These are phyloP conservation scores for Pugionium dolabratum DNA, from an alignment of 345 rosid genomes.

Conservation along the genomic window DNA sequence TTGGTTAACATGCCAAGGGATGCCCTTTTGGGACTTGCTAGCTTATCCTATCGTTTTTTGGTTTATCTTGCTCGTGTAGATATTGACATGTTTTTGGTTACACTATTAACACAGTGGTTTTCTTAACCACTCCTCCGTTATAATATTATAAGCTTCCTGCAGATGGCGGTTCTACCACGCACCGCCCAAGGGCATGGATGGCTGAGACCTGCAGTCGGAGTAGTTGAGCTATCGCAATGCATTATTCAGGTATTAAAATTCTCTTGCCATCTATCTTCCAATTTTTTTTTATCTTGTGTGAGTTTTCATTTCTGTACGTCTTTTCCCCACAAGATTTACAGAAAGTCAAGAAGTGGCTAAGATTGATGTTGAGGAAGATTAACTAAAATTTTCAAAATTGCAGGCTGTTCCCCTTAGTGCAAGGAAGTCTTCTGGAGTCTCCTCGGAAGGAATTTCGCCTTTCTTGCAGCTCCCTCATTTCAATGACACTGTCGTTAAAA, in stretches of 20 bases:
- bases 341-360: constrained; percentile 19
- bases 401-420: constrained; percentile 99
- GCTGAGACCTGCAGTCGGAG: constrained; percentile 97
- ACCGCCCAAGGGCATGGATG: constrained; percentile 94
- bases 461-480: constrained; percentile 95
- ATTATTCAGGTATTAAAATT: constrained; percentile 73
- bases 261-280: constrained; percentile 10
- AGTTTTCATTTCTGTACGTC: constrained; percentile 7
- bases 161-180: constrained; percentile 96
- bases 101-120: constrained; percentile 9
- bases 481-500: constrained; percentile 76
- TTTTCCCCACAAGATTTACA: constrained; percentile 8
- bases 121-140: constrained; percentile 9
- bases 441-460: constrained; percentile 85
- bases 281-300: constrained; percentile 2
- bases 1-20: constrained; percentile 16
- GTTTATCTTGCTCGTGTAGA: constrained; percentile 10
- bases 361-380: constrained; percentile 19
- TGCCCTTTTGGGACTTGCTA: constrained; percentile 9
- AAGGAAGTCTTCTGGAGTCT: constrained; percentile 85
- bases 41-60: constrained; percentile 13
- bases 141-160: constrained; percentile 33
- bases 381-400: constrained; percentile 28
- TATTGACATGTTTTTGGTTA: constrained; percentile 8
- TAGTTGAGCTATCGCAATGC: constrained; percentile 94